phyloP scores from a whole-genome alignment of 805 yeast species.

The Starmerella ratchasimensis region DNA sequence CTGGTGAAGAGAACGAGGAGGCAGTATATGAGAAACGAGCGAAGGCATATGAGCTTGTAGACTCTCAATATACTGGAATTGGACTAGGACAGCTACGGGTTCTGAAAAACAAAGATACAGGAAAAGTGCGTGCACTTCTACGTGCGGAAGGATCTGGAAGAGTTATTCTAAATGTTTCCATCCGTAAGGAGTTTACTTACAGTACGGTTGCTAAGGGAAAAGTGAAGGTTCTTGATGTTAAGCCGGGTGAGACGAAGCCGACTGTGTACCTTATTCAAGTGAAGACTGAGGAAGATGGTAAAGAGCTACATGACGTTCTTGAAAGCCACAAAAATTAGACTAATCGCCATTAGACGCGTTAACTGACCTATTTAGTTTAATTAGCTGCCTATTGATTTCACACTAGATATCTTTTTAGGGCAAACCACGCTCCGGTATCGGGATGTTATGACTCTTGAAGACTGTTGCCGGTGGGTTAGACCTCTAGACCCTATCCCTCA shows the following conservation, averaged over 20 bases:
- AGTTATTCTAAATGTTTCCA: conserved; percentile 53
- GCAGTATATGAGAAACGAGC: conserved; percentile 50
- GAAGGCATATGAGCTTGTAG: conserved; percentile 51
- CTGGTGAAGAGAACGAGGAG: conserved; percentile 81
- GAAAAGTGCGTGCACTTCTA: conserved; percentile 56
- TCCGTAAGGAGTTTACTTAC: conserved; percentile 47
- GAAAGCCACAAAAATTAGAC: conserved; percentile 20
- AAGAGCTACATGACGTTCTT: conserved; percentile 32
- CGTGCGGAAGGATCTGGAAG: conserved; percentile 85
- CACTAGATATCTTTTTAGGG: no score
- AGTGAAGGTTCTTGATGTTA: conserved; percentile 52
- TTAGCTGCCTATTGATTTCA: background rate
- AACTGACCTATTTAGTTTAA: background rate
- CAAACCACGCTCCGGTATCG: no score
- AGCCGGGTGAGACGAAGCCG: conserved; percentile 38
- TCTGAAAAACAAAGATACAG: conserved; percentile 44
- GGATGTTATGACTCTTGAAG: no score
- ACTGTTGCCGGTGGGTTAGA: no score
- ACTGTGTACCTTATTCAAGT: conserved; percentile 62
- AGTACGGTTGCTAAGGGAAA: conserved; percentile 48
- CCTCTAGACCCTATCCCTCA: no score
- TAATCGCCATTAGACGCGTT: no score
- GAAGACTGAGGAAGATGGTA: conserved; percentile 60
- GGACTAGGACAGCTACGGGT: conserved; percentile 80
- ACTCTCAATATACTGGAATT: conserved; percentile 29